Base-by-base conservation (phyloP, 352 stramenopile species). In the Hyaloperonospora brassicae region DNA sequence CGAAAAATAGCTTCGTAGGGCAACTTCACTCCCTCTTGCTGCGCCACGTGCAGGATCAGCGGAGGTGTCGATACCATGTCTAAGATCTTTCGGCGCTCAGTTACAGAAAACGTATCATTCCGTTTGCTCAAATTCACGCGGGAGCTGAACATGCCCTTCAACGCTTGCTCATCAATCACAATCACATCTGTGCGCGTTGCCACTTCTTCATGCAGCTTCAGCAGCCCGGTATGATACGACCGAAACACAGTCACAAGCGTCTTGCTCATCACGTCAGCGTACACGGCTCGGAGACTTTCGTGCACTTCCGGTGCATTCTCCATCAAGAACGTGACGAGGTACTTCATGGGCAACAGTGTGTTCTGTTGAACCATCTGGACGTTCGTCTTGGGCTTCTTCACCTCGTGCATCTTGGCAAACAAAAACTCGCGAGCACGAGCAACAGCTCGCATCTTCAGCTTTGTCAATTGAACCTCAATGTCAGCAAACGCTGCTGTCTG, bases 351-450 rank as follows among this genome's bases (percentile, higher is more conserved):
- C 46, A 98, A 73, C 48, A 99, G 76, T 38, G 87, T 89, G 70
- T 98, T 95, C 50, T 97, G 92, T 76, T 99, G 97, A 53, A 99
- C 84, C 77, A 98, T 98, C 58, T 98, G 91, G 50, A 98, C 88
- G 73, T 99, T 98, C 0, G 95, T 98, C 73, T 98, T 97, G 34
- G 94, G 89, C 55, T 94, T 95, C 64, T 95, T 89, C n/a, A 99
- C 75, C 50, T 95, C 85, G 50, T 84, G 84, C 64, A 98, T 95
- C 59, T 93, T 84, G 53, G 84, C 69, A 50, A 98, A 73, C 44
- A 99, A 93, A 56, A 97, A 98, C 50, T 98, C 89, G 27, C 94
- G 76, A 30, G 93, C 88, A 13, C 76, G 76, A 7, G 68, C 65
- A 50, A 87, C 69, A 2, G 89, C 84, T 43, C 87, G 82, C 13